Evolutionary conservation across 2,329 filamentous ascomycete genomes (phyloP), one percentile per base, ranked within the genome.

Genomic region (Xylaria sp.): DNA sequence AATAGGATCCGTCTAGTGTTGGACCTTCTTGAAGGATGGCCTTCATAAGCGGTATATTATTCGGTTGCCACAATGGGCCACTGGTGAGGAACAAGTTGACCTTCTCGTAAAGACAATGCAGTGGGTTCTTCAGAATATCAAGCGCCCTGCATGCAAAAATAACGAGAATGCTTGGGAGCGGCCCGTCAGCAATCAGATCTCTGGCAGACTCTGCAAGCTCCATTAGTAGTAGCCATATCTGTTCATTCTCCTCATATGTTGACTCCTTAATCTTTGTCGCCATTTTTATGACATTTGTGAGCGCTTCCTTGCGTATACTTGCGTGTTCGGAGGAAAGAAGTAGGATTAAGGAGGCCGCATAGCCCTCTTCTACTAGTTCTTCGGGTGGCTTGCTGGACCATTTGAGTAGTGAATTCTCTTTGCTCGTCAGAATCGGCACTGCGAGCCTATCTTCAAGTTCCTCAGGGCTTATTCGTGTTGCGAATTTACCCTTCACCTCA

Each of bases 91-190:
- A 98, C 5, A 86, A 84, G 82, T 97, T 97, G 80, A 96, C 83
- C 78, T 97, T 97, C 66, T 90, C 88, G 78, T 97, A 98, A 44
- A 98, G 87, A 69, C 88, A 88, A 77, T 97, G 93, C 18, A 93
- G 85, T 0, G 95, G 95, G 69, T 93, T 90, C 25, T 85, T 87
- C 54, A 97, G 82, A 18, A 97, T 88, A 1, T 86, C 82, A 8
- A 97, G 84, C 1, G 90, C 89, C 71, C 89, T 88, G 55, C 87
- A 85, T 8, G 93, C 91, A 74, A 97, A 96, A 12, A 91, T 88
- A n/a, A 90, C 87, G 5, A 93, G 89, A 13, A 93, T 85, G 69
- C 91, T 93, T 0, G 94, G 91, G 3, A 97, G 83, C 0, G 91
- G 86, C 2, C 82, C 82, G 8, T 82, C 80, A 51, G 88, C 82